Conservation (phyloP, 2,329 filamentous ascomycete genomes). For the Pseudocercospora crystallina region DNA sequence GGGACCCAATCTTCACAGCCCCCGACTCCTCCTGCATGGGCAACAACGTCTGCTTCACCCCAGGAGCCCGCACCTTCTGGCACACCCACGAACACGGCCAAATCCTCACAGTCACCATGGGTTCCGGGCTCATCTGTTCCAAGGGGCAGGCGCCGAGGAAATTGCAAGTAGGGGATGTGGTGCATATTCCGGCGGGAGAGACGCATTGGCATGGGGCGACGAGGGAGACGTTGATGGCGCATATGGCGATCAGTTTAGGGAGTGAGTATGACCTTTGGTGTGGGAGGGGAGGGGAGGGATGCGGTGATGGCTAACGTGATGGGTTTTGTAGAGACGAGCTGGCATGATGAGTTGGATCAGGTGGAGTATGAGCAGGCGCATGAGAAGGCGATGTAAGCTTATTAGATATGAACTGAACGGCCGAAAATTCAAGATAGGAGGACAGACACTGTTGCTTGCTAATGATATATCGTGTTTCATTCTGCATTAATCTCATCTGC, state of each 20-base stretch:
- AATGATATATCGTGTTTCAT: too few relatives aligned
- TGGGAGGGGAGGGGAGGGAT: too few relatives aligned
- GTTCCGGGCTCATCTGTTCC: slow-evolving; percentile 46
- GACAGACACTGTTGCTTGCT: too few relatives aligned
- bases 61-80: slow-evolving; percentile 47
- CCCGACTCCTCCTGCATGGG: slow-evolving; percentile 34
- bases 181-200: slow-evolving; percentile 43
- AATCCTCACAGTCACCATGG: slow-evolving; percentile 42
- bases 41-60: slow-evolving; percentile 45
- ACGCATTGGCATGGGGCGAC: slow-evolving; percentile 50
- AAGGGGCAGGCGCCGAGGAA: slow-evolving; percentile 39
- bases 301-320: too few relatives aligned
- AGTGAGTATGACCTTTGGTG: slow-evolving; percentile 26
- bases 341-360: slow-evolving; percentile 39
- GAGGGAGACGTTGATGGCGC: slow-evolving; percentile 42
- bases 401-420: too few relatives aligned
- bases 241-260: slow-evolving; percentile 41
- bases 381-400: slow-evolving; percentile 15
- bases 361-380: slow-evolving; percentile 38
- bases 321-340: slow-evolving; percentile 33
- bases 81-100: slow-evolving; percentile 49
- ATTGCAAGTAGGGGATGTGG: slow-evolving; percentile 43
- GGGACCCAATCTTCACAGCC: slow-evolving; percentile 31
- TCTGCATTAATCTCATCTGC: too few relatives aligned
- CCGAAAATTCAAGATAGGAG: too few relatives aligned